Evolutionary conservation across 768 basidiomycete genomes (phyloP).

Genomic region (Gloeopeniophorella convolvens): DNA sequence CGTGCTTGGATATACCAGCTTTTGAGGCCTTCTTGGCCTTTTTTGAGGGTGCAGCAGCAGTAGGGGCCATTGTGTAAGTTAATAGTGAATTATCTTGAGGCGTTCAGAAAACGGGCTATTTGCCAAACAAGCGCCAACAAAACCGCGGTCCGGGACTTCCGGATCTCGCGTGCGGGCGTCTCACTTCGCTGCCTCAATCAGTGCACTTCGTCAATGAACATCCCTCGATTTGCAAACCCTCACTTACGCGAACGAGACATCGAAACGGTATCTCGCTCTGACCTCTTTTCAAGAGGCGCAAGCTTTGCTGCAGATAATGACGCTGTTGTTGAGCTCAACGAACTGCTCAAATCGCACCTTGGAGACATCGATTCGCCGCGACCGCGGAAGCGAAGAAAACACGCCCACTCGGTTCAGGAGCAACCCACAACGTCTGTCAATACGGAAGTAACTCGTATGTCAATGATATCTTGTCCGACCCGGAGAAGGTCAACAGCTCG

Average conservation of each 20-base stretch:
- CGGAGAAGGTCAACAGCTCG: neutral
- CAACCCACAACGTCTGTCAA: neutral
- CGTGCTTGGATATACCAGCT: neutral
- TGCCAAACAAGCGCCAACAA: slow-evolving; percentile 9
- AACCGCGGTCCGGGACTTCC: too few species aligned
- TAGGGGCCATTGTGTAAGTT: neutral
- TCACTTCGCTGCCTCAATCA: neutral
- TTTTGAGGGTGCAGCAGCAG: slow-evolving; percentile 4
- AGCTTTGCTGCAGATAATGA: neutral
- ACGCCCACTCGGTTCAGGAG: neutral
- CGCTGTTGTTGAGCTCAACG: slow-evolving; percentile 4
- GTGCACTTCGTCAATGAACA: slow-evolving; percentile 1
- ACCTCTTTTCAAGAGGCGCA: neutral
- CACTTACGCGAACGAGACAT: neutral
- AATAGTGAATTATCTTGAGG: neutral
- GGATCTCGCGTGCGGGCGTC: too few species aligned
- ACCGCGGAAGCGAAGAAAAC: slow-evolving; percentile 10
- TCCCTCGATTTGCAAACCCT: slow-evolving; percentile 7
- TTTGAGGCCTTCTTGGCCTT: neutral
- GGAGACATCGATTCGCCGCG: neutral
- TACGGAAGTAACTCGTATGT: neutral
- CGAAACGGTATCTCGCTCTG: slow-evolving; percentile 1
- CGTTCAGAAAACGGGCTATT: neutral
- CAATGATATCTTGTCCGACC: neutral
- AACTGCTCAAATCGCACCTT: slow-evolving; percentile 2